These are phyloP conservation scores for Neurospora sp. DNA, from an alignment of 495 filamentous ascomycete genomes.

Conservation along the genomic window DNA sequence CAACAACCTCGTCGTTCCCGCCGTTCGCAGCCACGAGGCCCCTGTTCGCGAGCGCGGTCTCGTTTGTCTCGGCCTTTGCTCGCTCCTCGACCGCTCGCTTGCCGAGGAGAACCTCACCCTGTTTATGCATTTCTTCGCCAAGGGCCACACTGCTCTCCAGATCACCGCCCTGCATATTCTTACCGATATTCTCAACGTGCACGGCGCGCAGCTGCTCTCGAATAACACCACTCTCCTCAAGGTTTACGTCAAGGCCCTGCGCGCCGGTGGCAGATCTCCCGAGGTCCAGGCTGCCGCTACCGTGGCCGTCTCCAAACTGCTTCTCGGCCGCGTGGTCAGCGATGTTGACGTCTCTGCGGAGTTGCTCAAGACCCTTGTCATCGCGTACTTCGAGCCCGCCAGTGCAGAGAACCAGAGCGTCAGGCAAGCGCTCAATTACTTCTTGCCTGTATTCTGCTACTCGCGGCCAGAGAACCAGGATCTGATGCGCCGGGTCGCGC, in stretches of 20 bases:
- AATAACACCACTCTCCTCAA: constrained; percentile 57
- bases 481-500: constrained; percentile 61
- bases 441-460: constrained; percentile 92
- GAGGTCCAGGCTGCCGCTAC: constrained; percentile 76
- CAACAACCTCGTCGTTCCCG: constrained; percentile 92
- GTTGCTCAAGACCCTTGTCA: constrained; percentile 69
- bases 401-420: constrained; percentile 77
- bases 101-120: constrained; percentile 88
- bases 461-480: constrained; percentile 68
- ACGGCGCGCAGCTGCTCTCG: constrained; percentile 62
- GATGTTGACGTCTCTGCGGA: constrained; percentile 49
- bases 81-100: constrained; percentile 79
- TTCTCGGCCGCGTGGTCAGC: constrained; percentile 61
- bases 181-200: constrained; percentile 84
- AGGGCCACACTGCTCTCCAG: constrained; percentile 82
- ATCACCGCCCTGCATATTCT: constrained; percentile 84
- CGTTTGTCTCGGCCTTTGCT: constrained; percentile 80
- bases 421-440: constrained; percentile 84
- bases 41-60: constrained; percentile 86
- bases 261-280: constrained; percentile 52
- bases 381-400: constrained; percentile 85
- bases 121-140: constrained; percentile 92
- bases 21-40: constrained; percentile 84
- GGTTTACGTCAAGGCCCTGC: constrained; percentile 66
- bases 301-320: constrained; percentile 71